Percentiles rank a stretch among this genome's conserved stretches.
Evolutionary conservation across 2,329 filamentous ascomycete species (phyloP).

Genomic region (Neofusicoccum parvum): DNA sequence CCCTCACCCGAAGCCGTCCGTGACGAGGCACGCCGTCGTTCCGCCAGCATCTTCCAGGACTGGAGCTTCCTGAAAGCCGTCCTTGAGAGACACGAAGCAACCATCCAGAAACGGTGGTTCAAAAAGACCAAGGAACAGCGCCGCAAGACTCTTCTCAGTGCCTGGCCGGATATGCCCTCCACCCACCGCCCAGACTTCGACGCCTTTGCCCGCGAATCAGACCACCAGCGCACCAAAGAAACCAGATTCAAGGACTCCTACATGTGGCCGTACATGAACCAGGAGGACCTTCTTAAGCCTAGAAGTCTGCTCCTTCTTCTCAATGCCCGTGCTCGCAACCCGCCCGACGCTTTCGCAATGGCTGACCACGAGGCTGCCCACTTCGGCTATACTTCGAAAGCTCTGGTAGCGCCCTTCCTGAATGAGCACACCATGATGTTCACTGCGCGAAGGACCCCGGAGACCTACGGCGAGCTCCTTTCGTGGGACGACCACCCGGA

Average conservation of each 20-base stretch:
- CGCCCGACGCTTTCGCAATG: constrained; percentile 51
- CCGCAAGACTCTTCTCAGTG: constrained; percentile 48
- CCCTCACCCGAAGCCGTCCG: constrained; percentile 29
- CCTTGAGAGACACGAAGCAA: constrained; percentile 53
- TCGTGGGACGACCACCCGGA: constrained; percentile 40
- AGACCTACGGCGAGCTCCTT: constrained; percentile 43
- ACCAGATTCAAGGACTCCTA: constrained; percentile 34
- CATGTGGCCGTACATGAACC: constrained; percentile 60
- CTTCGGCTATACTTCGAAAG: constrained; percentile 32
- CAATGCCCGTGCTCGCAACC: constrained; percentile 53
- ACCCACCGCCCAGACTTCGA: constrained; percentile 57
- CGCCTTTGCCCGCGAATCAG: constrained; percentile 29
- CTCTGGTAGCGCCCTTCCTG: constrained; percentile 31
- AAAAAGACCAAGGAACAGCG: constrained; percentile 56
- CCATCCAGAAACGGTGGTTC: constrained; percentile 56
- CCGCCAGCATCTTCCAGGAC: constrained; percentile 37
- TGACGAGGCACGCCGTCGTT: constrained; percentile 25
- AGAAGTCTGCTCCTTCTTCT: constrained; percentile 54
- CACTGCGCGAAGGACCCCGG: constrained; percentile 30
- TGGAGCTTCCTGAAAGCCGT: constrained; percentile 45
- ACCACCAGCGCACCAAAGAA: constrained; percentile 4
- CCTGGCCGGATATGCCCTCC: constrained; percentile 54
- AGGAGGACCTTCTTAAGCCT: constrained; percentile 54
- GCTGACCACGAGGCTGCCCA: constrained; percentile 45
- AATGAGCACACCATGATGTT: constrained; percentile 40